Conservation (phyloP, 106 monocot genomes). For the Acorus calamus region DNA sequence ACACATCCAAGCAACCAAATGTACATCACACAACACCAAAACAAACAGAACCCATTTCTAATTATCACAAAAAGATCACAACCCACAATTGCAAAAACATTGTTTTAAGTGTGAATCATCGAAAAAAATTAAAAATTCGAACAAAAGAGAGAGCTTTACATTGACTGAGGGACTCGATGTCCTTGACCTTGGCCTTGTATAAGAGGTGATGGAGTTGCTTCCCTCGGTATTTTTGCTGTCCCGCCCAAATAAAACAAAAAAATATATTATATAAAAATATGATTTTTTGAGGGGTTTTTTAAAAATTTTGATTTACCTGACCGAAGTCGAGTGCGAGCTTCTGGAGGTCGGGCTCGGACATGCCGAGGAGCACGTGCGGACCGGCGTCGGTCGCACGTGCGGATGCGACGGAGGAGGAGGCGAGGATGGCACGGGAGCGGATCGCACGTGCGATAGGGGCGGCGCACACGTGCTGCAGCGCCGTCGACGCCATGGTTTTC, state of each 20-base stretch:
- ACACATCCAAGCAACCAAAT: no score
- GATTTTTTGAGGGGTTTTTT: background rate
- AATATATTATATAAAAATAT: background rate
- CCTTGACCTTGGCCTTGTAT: conserved; percentile 85
- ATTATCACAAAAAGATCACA: background rate
- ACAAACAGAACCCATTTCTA: background rate
- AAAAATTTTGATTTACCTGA: conserved; percentile 21
- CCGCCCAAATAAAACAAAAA: background rate
- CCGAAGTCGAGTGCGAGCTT: conserved; percentile 71
- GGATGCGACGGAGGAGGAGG: conserved; percentile 19
- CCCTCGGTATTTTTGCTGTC: conserved; percentile 86
- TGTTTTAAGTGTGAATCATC: background rate
- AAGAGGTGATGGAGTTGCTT: conserved; percentile 84
- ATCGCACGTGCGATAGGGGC: conserved; percentile 51
- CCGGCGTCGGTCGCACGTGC: conserved; percentile 11
- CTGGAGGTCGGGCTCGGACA: conserved; percentile 79
- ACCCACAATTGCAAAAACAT: background rate
- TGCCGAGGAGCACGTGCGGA: conserved; percentile 64
- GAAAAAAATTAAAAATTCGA: background rate
- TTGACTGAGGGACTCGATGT: conserved; percentile 65
- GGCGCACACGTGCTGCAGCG: conserved; percentile 51
- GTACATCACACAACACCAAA: background rate
- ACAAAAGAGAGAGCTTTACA: conserved; percentile 21
- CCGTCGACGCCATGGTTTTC: conserved; percentile 14
- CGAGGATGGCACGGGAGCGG: conserved; percentile 13